These are phyloP conservation scores for Thinopyrum elongatum DNA, from an alignment of 176 grass and related monocot genomes.

Conservation along the genomic window DNA sequence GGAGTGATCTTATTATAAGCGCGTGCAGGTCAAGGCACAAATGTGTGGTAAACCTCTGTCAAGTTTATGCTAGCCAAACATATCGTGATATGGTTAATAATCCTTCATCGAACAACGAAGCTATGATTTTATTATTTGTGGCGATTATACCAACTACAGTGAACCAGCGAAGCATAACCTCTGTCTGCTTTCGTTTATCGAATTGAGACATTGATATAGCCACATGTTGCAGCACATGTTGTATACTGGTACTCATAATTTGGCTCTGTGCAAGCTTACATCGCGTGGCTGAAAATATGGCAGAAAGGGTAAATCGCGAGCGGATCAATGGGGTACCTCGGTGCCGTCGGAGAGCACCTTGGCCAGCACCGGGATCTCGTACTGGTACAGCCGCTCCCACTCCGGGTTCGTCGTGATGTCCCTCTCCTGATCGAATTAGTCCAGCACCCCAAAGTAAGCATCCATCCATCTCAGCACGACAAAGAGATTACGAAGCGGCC, in stretches of 20 bases:
- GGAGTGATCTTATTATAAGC: neutral
- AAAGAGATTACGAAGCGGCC: neutral
- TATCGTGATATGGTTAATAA: neutral
- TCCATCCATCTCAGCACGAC: neutral
- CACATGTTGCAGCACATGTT: too few relatives aligned
- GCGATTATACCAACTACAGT: neutral
- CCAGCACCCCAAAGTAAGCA: neutral
- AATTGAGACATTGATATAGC: neutral
- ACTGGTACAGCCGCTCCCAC: slow-evolving; percentile 79
- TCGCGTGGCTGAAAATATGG: neutral
- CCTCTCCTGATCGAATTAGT: slow-evolving; percentile 46
- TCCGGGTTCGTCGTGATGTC: slow-evolving; percentile 74
- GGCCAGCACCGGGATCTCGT: slow-evolving; percentile 90
- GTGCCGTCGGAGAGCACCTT: slow-evolving; percentile 74
- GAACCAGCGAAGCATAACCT: neutral
- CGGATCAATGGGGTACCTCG: slow-evolving; percentile 42
- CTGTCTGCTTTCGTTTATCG: neutral
- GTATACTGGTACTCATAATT: neutral
- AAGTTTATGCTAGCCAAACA: neutral
- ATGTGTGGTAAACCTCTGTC: neutral
- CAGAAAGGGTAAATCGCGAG: neutral
- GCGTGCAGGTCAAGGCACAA: neutral
- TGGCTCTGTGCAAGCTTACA: neutral
- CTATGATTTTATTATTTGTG: neutral
- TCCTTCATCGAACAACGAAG: neutral